These are phyloP conservation scores for Nymphaea colorata DNA, from an alignment of 164 flowering plant species.

Conservation along the genomic window DNA sequence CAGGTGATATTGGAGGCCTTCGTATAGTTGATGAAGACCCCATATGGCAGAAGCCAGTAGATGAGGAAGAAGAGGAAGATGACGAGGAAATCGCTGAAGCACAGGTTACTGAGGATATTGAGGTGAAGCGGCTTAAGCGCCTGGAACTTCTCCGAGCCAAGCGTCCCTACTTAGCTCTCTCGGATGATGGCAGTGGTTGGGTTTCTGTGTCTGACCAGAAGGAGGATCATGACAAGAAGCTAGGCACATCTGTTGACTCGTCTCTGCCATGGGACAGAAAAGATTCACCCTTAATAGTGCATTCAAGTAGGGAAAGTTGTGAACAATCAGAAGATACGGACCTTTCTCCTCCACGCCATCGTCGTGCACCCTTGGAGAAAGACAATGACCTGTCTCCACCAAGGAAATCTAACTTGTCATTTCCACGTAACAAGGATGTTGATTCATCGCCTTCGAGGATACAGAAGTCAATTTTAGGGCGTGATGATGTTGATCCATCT, in stretches of 20 bases:
- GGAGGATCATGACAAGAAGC: not conserved
- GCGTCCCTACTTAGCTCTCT: slow-evolving; percentile 53
- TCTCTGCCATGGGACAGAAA: slow-evolving; percentile 15
- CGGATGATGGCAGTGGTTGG: slow-evolving; percentile 99
- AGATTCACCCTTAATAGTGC: not conserved
- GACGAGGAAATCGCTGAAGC: slow-evolving; percentile 52
- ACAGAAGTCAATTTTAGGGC: no score
- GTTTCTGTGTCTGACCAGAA: slow-evolving; percentile 35
- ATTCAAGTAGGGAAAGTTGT: not conserved
- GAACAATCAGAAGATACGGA: not conserved
- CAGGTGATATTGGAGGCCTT: slow-evolving; percentile 25
- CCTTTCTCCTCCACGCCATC: not conserved
- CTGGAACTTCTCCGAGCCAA: slow-evolving; percentile 46
- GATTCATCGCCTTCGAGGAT: not conserved
- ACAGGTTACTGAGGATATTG: slow-evolving; percentile 72
- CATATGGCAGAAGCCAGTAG: slow-evolving; percentile 65
- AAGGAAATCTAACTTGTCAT: not conserved
- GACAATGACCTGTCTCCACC: not conserved
- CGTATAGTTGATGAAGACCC: slow-evolving; percentile 86
- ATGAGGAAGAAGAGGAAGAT: slow-evolving; percentile 40
- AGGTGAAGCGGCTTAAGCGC: slow-evolving; percentile 78
- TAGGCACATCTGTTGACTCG: slow-evolving; percentile 3
- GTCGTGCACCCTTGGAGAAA: not conserved
- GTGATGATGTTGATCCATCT: not conserved
- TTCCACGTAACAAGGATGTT: not conserved